Evolutionary conservation across 23 red algal genomes (phyloP).

Genomic region (Gracilaria domingensis): DNA sequence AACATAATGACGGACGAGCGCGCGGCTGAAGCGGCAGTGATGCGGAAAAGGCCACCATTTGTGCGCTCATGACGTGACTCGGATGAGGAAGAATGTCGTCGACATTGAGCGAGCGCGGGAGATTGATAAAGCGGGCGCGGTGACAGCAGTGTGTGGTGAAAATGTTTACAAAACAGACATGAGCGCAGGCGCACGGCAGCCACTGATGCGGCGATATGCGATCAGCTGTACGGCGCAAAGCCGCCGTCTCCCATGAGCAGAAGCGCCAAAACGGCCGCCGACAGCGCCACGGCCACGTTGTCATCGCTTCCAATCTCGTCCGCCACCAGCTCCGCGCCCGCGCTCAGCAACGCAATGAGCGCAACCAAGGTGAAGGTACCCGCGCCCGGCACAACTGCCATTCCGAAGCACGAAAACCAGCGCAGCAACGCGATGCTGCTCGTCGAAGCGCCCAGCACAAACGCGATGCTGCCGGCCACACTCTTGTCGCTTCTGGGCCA

Average conservation of each 20-base stretch:
- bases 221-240: not conserved
- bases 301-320: not conserved
- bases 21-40: not conserved
- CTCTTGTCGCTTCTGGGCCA: conserved; percentile 17
- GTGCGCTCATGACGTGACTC: too few relatives aligned
- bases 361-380: not conserved
- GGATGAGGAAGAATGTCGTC: too few relatives aligned
- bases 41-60: too few relatives aligned
- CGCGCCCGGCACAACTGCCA: not conserved
- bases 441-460: not conserved
- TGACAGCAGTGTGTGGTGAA: too few relatives aligned
- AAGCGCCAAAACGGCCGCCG: not conserved
- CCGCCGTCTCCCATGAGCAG: not conserved
- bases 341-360: not conserved
- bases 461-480: conserved; percentile 14
- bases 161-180: not conserved
- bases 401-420: conserved; percentile 29
- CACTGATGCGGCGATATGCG: too few relatives aligned
- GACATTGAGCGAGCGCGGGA: too few relatives aligned
- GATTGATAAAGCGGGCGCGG: too few relatives aligned
- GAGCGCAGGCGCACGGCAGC: too few relatives aligned
- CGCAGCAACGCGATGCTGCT: not conserved
- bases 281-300: conserved; percentile 9
- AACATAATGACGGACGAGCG: not conserved
- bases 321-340: conserved; percentile 6